phyloP scores from a whole-genome alignment of 2,329 filamentous ascomycete species.

The Colletotrichum australisinense region DNA sequence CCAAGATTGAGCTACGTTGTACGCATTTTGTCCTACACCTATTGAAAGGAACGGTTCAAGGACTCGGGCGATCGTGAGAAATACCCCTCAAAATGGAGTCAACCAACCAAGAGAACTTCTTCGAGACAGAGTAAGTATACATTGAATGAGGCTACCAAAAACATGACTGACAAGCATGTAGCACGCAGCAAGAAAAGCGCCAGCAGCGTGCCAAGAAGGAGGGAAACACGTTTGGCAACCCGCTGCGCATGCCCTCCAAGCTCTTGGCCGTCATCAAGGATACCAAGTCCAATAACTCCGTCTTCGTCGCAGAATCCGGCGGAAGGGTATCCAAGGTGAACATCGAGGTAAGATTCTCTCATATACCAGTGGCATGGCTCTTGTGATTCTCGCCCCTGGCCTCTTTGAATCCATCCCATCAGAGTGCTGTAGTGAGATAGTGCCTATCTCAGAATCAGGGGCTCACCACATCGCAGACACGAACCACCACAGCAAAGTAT shows the following conservation, averaged over 20 bases:
- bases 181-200: constrained; percentile 29
- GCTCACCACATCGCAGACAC: constrained; percentile 13
- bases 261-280: constrained; percentile 80
- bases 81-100: constrained; percentile 70
- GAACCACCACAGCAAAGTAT: constrained; percentile 54
- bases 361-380: no score
- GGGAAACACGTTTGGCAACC: constrained; percentile 83
- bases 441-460: not conserved
- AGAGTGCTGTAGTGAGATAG: not conserved
- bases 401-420: not conserved
- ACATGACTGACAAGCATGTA: constrained; percentile 1
- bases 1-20: no score
- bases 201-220: constrained; percentile 66
- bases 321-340: constrained; percentile 80
- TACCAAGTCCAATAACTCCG: constrained; percentile 65
- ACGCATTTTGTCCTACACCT: not conserved
- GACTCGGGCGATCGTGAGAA: not conserved
- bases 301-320: constrained; percentile 90
- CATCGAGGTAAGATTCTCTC: constrained; percentile 71
- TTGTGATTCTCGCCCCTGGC: not conserved
- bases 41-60: not conserved
- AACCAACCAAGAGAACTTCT: constrained; percentile 84
- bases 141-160: constrained; percentile 41
- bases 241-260: constrained; percentile 86
- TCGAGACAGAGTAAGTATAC: constrained; percentile 83